These are phyloP conservation scores for Pezicula rhizophila DNA, from an alignment of 2,329 filamentous ascomycete species.

Conservation along the genomic window DNA sequence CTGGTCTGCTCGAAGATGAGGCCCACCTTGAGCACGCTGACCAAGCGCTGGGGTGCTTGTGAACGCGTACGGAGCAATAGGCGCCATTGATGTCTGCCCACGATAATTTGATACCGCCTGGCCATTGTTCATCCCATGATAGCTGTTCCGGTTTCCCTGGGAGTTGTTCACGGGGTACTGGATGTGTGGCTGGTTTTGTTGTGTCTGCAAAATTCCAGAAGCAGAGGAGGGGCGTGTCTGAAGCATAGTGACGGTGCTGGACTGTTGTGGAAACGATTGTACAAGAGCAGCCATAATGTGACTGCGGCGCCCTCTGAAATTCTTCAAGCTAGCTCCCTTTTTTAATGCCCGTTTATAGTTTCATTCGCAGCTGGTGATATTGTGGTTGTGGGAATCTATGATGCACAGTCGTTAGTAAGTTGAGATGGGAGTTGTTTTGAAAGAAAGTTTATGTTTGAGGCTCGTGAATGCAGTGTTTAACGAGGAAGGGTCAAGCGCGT, in stretches of 20 bases:
- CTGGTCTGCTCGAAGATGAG: slow-evolving; percentile 49
- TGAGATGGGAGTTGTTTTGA: not conserved
- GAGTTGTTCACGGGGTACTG: slow-evolving; percentile 40
- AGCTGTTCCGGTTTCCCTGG: slow-evolving; percentile 42
- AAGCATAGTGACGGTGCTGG: slow-evolving; percentile 67
- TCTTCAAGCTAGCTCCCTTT: no score
- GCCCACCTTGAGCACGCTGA: slow-evolving; percentile 24
- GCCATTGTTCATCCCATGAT: slow-evolving; percentile 44
- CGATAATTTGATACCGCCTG: slow-evolving; percentile 44
- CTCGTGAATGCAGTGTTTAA: slow-evolving; percentile 12
- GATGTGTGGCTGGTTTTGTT: slow-evolving; percentile 30
- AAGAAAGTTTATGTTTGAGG: slow-evolving; percentile 3
- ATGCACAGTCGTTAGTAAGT: no score
- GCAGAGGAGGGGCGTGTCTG: slow-evolving; percentile 65
- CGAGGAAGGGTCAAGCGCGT: slow-evolving; percentile 9
- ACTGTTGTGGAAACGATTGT: slow-evolving; percentile 73
- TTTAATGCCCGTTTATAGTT: not conserved
- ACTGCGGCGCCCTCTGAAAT: slow-evolving; percentile 6
- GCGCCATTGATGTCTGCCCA: slow-evolving; percentile 41
- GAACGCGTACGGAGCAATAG: slow-evolving; percentile 73
- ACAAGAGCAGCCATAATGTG: slow-evolving; percentile 77
- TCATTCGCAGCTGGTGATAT: slow-evolving; percentile 8
- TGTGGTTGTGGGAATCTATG: no score
- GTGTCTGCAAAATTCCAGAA: slow-evolving; percentile 40
- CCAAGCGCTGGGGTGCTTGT: slow-evolving; percentile 59